Percentiles rank a stretch among this genome's conserved stretches.
Evolutionary conservation across 2,329 filamentous ascomycete genomes (phyloP).

Genomic region (Fusarium sp.): DNA sequence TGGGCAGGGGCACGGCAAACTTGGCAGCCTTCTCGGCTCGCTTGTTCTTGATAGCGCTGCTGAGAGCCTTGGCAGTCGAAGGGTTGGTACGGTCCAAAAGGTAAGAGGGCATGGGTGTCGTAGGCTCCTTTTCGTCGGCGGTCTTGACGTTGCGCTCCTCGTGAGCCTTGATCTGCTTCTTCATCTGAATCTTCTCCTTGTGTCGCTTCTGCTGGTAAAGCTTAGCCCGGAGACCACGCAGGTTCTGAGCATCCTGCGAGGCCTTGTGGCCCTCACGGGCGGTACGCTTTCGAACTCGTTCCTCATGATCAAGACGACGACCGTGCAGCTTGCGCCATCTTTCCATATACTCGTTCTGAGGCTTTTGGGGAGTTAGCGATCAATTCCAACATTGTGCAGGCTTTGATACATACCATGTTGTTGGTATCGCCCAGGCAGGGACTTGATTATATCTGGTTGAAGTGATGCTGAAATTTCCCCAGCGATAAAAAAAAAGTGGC

Average conservation of each 20-base stretch:
- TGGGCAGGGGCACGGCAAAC: conserved; percentile 91
- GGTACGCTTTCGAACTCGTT: conserved; percentile 85
- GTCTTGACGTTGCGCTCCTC: conserved; percentile 97
- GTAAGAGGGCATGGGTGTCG: conserved; percentile 88
- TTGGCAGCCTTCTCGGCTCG: conserved; percentile 92
- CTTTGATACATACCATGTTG: conserved; percentile 49
- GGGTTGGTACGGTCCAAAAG: conserved; percentile 83
- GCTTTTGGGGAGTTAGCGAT: conserved; percentile 59
- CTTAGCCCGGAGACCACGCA: conserved; percentile 92
- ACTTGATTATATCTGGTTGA: conserved; percentile 34
- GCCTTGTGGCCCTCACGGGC: conserved; percentile 91
- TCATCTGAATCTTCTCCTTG: conserved; percentile 98
- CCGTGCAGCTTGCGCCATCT: conserved; percentile 71
- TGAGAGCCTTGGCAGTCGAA: conserved; percentile 74
- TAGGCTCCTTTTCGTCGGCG: conserved; percentile 80
- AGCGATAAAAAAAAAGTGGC: conserved; percentile 47
- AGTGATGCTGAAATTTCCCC: conserved; percentile 46
- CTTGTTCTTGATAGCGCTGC: conserved; percentile 94
- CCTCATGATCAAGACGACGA: conserved; percentile 79
- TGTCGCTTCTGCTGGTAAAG: conserved; percentile 91
- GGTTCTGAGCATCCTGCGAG: conserved; percentile 90
- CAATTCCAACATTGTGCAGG: background rate
- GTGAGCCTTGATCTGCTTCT: conserved; percentile 92
- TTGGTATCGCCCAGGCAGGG: conserved; percentile 43
- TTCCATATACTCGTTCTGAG: conserved; percentile 85